phyloP scores from a whole-genome alignment of 345 rosid species.

The Pistacia atlantica region DNA sequence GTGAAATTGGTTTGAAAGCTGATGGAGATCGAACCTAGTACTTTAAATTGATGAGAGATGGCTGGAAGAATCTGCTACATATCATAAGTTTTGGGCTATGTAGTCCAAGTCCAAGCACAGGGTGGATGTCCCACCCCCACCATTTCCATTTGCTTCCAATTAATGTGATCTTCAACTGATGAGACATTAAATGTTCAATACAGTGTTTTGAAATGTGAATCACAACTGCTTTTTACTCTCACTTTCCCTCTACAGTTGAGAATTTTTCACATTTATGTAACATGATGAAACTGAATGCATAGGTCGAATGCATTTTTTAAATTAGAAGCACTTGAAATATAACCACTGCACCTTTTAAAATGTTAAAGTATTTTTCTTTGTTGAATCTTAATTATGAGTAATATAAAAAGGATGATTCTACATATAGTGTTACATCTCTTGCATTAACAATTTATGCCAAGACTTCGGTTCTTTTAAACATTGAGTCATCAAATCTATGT shows the following conservation, averaged over 20 bases:
- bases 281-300: conserved; percentile 20
- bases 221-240: conserved; percentile 14
- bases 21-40: too few relatives aligned
- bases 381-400: too few relatives aligned
- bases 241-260: conserved; percentile 19
- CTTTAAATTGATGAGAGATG: conserved; percentile 12
- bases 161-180: background rate
- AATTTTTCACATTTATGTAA: conserved; percentile 28
- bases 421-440: too few relatives aligned
- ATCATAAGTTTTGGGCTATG: conserved; percentile 7
- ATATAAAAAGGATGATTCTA: background rate
- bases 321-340: background rate
- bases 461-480: too few relatives aligned
- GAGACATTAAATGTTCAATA: background rate
- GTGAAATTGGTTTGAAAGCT: conserved; percentile 6
- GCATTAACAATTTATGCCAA: too few relatives aligned
- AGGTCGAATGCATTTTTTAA: background rate
- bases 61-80: background rate
- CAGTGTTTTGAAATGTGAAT: conserved; percentile 4
- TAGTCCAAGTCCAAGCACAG: conserved; percentile 6
- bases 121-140: conserved; percentile 11
- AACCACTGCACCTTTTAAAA: background rate
- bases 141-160: background rate
- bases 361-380: too few relatives aligned
- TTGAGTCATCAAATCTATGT: background rate